Evolutionary conservation across 2,329 filamentous ascomycete genomes (phyloP), one percentile per base, ranked within the genome.

Genomic region (Cercospora sp.): DNA sequence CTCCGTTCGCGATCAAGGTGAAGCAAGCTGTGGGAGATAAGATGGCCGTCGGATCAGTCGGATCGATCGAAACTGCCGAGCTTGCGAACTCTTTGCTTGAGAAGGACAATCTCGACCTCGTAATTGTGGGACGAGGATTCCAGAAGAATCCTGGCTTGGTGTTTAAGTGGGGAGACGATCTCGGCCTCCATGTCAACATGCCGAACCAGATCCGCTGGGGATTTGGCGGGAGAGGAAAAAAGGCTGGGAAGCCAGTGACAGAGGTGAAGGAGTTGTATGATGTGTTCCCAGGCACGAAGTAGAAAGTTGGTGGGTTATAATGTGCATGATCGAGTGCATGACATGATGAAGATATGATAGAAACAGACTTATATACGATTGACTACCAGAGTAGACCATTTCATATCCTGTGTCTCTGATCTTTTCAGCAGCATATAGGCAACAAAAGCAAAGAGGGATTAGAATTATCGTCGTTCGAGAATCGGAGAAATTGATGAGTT

Each of bases 121-220:
- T 90, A 0, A 84, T 94, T 18, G 84, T 90, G 1, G 94, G 87
- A 0, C 84, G 92, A 65, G 90, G 91, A 75, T 95, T 95, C 79
- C 84, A 96, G 80, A 88, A 92, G 61, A 72, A 72, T 16, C 70
- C 70, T 3, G 70, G 70, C 2, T 88, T 93, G 76, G 70, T 75
- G 5, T 88, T 92, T 80, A 85, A 86, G 36, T 89, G 87, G 70
- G 93, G 92, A 0, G 86, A 91, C 69, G 87, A 93, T 71, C 82
- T 97, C 33, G 88, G 87, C 9, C 88, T 94, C 3, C 82, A 88
- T 67, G 87, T 94, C 5, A 83, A 89, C 73, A 90, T 90, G 87
- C 87, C 93, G 0, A 88, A 88, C 71, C 92, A 96, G 79, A 88
- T 88, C 60, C 79, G 85, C n/a, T 88, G 86, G 86, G 85, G 84